These are phyloP conservation scores for Colletotrichum spinosum DNA, from an alignment of 2,329 filamentous ascomycete genomes.

Conservation along the genomic window DNA sequence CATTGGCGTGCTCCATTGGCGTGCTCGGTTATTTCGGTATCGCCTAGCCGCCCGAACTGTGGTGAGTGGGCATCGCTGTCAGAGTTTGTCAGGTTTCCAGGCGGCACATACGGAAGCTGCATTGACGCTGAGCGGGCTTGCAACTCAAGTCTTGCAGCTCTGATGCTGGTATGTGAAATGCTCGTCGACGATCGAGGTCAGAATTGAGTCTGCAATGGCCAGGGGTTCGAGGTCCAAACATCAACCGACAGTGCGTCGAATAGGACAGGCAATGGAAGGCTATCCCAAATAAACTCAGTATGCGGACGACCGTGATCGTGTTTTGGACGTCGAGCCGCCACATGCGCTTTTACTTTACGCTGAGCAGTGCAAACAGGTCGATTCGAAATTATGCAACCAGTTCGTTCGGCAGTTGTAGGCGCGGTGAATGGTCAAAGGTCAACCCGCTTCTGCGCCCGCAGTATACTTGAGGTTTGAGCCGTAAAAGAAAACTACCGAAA, in stretches of 20 bases:
- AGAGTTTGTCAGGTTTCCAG: constrained; percentile 15
- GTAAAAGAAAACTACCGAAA: too few relatives aligned
- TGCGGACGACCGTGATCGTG: too few relatives aligned
- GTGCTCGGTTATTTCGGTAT: constrained; percentile 6
- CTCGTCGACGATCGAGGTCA: constrained; percentile 20
- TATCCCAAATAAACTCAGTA: constrained; percentile 2
- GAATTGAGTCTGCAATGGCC: constrained; percentile 16
- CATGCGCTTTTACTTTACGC: too few relatives aligned
- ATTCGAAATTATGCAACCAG: too few relatives aligned
- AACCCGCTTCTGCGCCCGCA: too few relatives aligned
- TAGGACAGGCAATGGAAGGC: constrained; percentile 6
- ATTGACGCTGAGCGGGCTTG: neutral
- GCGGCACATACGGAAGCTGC: neutral
- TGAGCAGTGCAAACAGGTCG: too few relatives aligned
- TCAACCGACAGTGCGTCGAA: neutral
- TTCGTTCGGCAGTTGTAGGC: too few relatives aligned
- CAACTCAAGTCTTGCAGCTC: neutral
- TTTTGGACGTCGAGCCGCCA: too few relatives aligned
- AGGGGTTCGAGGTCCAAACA: constrained; percentile 20
- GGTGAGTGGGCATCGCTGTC: constrained; percentile 4
- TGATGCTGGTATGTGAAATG: constrained; percentile 18
- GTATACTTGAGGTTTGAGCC: too few relatives aligned
- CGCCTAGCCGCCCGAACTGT: neutral
- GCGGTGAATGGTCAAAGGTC: too few relatives aligned
- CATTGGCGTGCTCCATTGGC: constrained; percentile 15